Evolutionary conservation across 192 early-diverging fungal genomes (phyloP).

Genomic region (Powellomyces hirtus): DNA sequence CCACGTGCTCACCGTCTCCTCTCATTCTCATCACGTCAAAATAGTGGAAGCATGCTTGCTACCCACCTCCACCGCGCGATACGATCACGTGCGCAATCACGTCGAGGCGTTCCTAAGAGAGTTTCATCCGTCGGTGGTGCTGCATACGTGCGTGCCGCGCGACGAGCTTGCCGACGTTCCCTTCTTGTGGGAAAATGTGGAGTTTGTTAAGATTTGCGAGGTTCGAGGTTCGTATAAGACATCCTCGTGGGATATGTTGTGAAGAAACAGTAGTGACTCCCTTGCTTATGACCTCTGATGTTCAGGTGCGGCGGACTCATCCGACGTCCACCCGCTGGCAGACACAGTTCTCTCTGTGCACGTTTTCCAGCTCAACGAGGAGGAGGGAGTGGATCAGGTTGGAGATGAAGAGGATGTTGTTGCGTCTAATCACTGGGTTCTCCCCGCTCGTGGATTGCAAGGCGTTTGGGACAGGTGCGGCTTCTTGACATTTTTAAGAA

Average conservation of each 20-base stretch:
- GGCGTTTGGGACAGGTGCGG: constrained; percentile 56
- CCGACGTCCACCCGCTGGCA: background rate
- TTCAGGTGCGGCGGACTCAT: background rate
- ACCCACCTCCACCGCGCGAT: constrained; percentile 8
- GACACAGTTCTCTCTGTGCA: constrained; percentile 6
- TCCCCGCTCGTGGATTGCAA: constrained; percentile 46
- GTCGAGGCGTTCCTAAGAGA: constrained; percentile 17
- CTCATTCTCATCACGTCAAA: too few relatives aligned
- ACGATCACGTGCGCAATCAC: constrained; percentile 13
- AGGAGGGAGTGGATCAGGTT: constrained; percentile 50
- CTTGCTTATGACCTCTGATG: too few relatives aligned
- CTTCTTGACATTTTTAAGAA: background rate
- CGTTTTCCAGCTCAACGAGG: constrained; percentile 27
- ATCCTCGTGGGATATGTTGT: background rate
- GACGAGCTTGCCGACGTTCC: constrained; percentile 16
- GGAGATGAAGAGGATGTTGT: constrained; percentile 40
- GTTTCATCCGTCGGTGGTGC: background rate
- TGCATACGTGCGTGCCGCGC: background rate
- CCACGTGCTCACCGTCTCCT: too few relatives aligned
- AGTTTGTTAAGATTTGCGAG: constrained; percentile 25
- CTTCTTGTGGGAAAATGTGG: constrained; percentile 14
- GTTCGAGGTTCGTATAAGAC: constrained; percentile 6
- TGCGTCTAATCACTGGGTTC: constrained; percentile 47
- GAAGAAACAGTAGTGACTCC: background rate
- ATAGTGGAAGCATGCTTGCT: constrained; percentile 32